Conservation (phyloP, 805 yeast genomes). For the Wickerhamomyces canadensis region DNA sequence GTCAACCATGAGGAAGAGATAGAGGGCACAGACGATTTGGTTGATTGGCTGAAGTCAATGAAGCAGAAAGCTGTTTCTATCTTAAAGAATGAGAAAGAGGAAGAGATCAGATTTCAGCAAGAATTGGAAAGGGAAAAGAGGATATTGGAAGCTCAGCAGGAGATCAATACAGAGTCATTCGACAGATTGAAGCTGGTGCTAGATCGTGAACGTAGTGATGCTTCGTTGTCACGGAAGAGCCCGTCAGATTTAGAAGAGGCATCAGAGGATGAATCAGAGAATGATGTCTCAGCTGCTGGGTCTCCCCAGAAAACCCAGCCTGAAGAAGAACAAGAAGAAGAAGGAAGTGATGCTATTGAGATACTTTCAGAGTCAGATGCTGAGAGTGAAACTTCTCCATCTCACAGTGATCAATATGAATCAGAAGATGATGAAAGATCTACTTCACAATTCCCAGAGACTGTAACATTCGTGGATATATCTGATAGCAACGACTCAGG, state of each 20-base stretch:
- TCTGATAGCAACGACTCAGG: constrained; percentile 3
- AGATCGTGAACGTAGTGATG: background rate
- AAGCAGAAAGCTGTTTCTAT: constrained; percentile 28
- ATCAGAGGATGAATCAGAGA: constrained; percentile 18
- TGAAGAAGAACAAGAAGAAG: constrained; percentile 13
- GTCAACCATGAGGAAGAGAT: background rate
- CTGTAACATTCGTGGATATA: constrained; percentile 6
- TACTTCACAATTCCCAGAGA: constrained; percentile 1
- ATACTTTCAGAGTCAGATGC: constrained; percentile 6
- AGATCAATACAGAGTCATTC: constrained; percentile 18
- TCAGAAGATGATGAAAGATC: constrained; percentile 4
- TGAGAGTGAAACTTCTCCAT: constrained; percentile 4
- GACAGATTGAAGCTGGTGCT: constrained; percentile 18
- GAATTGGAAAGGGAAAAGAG: constrained; percentile 28
- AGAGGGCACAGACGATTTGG: constrained; percentile 12
- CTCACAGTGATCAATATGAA: constrained; percentile 7
- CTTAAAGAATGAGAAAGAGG: constrained; percentile 26
- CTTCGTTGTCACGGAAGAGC: background rate
- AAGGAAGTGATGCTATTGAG: constrained; percentile 24
- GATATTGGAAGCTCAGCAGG: constrained; percentile 18
- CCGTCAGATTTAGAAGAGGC: constrained; percentile 21
- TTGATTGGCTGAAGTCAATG: constrained; percentile 30
- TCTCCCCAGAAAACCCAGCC: no score
- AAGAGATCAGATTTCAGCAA: constrained; percentile 33
- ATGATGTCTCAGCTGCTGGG: no score